Conservation (phyloP, 31 red algal species). For the Bonnemaisonia californica region DNA sequence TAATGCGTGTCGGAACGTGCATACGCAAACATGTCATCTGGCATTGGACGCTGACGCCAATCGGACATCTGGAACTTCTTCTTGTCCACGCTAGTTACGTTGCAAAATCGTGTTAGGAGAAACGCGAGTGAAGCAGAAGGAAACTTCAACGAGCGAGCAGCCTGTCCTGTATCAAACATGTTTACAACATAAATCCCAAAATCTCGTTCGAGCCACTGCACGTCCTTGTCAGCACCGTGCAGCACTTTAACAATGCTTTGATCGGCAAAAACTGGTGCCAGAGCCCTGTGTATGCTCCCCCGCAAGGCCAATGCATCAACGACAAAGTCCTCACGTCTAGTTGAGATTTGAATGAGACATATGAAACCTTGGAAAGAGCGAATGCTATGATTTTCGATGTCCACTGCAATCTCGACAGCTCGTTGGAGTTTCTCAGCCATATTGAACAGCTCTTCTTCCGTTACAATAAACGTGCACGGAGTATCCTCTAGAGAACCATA, state of each 20-base stretch:
- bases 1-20: conserved; percentile 96
- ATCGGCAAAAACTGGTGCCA: conserved; percentile 70
- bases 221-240: conserved; percentile 87
- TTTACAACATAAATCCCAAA: conserved; percentile 90
- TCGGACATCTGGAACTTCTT: conserved; percentile 88
- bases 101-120: conserved; percentile 62
- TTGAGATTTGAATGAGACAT: conserved; percentile 93
- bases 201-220: conserved; percentile 94
- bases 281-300: conserved; percentile 41
- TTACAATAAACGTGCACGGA: conserved; percentile 67
- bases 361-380: conserved; percentile 95
- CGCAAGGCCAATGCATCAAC: conserved; percentile 87
- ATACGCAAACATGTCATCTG: conserved; percentile 81
- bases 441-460: conserved; percentile 52
- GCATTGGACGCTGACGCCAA: conserved; percentile 92
- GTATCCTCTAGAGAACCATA: conserved; percentile 48
- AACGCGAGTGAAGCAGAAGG: conserved; percentile 72
- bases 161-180: conserved; percentile 94
- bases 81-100: conserved; percentile 51
- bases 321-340: conserved; percentile 79
- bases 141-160: conserved; percentile 67
- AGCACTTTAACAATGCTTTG: conserved; percentile 75
- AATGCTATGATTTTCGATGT: conserved; percentile 89
- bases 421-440: conserved; percentile 42
- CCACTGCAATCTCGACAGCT: conserved; percentile 74